phyloP scores from a whole-genome alignment of 306 rosid species.

The Pyrus communis region DNA sequence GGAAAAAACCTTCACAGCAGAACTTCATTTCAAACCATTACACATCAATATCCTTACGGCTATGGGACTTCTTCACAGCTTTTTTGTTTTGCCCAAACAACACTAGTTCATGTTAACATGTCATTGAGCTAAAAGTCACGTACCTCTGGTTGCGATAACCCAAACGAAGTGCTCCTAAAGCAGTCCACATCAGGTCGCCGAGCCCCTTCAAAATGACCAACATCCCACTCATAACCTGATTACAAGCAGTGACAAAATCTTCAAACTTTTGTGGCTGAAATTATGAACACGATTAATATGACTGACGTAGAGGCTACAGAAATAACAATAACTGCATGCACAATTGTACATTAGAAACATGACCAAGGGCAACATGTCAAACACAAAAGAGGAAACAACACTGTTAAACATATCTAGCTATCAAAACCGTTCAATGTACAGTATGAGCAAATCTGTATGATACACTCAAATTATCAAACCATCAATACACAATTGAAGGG shows the following conservation, averaged over 20 bases:
- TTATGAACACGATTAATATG: slow-evolving; percentile 5
- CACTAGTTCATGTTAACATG: background rate
- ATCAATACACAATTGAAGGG: background rate
- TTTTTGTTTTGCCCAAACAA: background rate
- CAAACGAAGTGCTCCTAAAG: slow-evolving; percentile 92
- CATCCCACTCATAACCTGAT: slow-evolving; percentile 96
- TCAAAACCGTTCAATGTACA: background rate
- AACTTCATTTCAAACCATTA: background rate
- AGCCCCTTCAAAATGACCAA: slow-evolving; percentile 82
- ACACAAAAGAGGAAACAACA: background rate
- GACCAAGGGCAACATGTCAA: background rate
- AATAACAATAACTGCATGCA: background rate
- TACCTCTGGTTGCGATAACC: slow-evolving; percentile 63
- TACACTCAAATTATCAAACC: background rate
- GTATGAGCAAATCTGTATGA: background rate
- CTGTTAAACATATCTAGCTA: background rate
- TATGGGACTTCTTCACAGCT: background rate
- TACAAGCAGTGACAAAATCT: slow-evolving; percentile 20
- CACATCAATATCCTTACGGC: background rate
- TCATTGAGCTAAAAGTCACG: background rate
- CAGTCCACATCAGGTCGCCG: slow-evolving; percentile 77
- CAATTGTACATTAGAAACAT: background rate
- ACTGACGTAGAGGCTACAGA: background rate
- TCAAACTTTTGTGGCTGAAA: slow-evolving; percentile 20
- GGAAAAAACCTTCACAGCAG: background rate